phyloP scores from a whole-genome alignment of 345 rosid species.

The Syzygium oleosum region DNA sequence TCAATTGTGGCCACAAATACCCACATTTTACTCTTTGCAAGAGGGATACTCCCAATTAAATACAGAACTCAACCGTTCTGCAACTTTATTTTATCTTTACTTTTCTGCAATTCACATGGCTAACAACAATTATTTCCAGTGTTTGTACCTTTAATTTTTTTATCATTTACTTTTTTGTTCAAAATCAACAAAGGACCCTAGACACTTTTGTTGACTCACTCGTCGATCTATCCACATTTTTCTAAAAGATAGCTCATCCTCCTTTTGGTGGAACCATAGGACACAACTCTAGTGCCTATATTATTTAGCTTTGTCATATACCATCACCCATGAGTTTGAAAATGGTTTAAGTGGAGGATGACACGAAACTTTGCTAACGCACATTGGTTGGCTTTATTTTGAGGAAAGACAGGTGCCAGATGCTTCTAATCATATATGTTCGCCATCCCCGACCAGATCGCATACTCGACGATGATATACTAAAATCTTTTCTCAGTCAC shows the following conservation, averaged over 20 bases:
- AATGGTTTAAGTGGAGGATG: neutral
- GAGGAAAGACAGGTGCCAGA: neutral
- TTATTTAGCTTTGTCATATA: neutral
- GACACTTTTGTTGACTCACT: neutral
- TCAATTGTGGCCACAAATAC: neutral
- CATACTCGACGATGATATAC: neutral
- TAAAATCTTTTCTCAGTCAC: neutral
- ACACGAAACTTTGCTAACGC: neutral
- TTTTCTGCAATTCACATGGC: neutral
- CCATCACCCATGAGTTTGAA: neutral
- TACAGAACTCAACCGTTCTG: accelerated
- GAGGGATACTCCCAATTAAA: neutral
- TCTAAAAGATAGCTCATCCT: neutral
- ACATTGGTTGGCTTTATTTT: neutral
- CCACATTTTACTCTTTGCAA: neutral
- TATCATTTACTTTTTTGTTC: neutral
- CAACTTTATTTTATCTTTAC: neutral
- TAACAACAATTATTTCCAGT: neutral
- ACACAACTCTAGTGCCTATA: neutral
- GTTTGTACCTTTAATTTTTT: neutral
- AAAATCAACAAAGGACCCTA: neutral
- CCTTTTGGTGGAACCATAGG: neutral
- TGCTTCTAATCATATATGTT: neutral
- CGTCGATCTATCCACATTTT: neutral
- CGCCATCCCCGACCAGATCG: neutral